Base-by-base conservation (phyloP, 352 stramenopile species). In the Phytophthora macrochlamydospora region DNA sequence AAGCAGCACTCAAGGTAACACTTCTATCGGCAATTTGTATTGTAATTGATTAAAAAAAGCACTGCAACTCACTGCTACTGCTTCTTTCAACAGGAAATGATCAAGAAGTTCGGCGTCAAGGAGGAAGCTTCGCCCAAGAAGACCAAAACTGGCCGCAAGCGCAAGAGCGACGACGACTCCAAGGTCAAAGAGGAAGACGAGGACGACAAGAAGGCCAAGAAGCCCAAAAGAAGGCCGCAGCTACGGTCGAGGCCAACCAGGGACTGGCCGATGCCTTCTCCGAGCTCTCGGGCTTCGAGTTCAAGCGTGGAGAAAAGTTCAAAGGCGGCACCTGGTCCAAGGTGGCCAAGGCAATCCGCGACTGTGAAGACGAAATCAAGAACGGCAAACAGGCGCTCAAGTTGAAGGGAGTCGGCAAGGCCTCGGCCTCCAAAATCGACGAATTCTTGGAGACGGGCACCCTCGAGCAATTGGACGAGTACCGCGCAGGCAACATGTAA, bases 281-380 rank as follows among this genome's bases (percentile, higher is more conserved):
- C 1, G 89, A 96, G 62, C 80, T 96, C 32, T 89, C 87, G n/a
- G 82, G 83, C 24, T 94, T 94, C 51, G 85, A 96, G 50, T 96
- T 95, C 67, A 95, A 96, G 79, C 83, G 86, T 30, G 87, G 87
- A 2, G 89, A 96, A 49, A 83, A 78, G 52, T 95, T 96, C 71
- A 94, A 94, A 65, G 89, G 87, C 54, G 85, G 81, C 44, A 94
- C 89, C 1, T 96, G 87, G 84, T 93, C 87, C 40, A 96, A 96
- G 64, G 89, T 95, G 12, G 85, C 87, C 45, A 94, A 93, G 62
- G 85, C 89, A 4, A 90, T 96, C 48, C 85, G 85, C 28, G 85
- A 94, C 32, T 68, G 73, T 49, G 84, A 92, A 40, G 67, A 76
- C 2, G 67, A 72, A 29, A 88, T 96, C 74, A 77, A 62, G 18